Percentiles rank a stretch among this genome's conserved stretches.
phyloP scores from a whole-genome alignment of 352 stramenopile species.

The Phytophthora idaei region DNA sequence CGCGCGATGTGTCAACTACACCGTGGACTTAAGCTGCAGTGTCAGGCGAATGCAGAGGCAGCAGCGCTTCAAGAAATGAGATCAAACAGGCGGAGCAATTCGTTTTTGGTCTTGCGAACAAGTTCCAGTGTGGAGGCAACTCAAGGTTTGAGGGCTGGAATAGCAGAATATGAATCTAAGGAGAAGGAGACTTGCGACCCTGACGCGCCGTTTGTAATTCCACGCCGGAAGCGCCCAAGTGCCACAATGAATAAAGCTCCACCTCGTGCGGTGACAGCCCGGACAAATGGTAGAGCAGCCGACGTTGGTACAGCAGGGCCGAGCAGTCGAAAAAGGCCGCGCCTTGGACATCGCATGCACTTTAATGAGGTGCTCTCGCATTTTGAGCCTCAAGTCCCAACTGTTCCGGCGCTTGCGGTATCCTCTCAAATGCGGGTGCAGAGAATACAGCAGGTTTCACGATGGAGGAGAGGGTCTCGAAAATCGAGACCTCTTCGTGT shows the following conservation, averaged over 20 bases:
- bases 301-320: background rate
- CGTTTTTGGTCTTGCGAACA: background rate
- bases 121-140: background rate
- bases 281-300: background rate
- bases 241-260: too few species aligned
- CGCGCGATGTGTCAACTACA: conserved; percentile 53
- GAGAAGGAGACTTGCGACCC: background rate
- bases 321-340: conserved; percentile 13
- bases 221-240: conserved; percentile 29
- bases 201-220: conserved; percentile 37
- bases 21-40: conserved; percentile 49
- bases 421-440: conserved; percentile 2
- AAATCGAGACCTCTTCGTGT: conserved; percentile 30
- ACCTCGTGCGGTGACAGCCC: too few species aligned
- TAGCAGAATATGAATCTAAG: background rate
- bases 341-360: conserved; percentile 13
- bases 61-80: conserved; percentile 1
- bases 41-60: conserved; percentile 26
- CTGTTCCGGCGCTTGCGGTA: background rate
- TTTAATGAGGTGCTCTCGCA: conserved; percentile 19
- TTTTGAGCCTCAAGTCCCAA: conserved; percentile 11
- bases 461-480: conserved; percentile 9
- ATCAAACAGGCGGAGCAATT: background rate
- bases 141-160: too few species aligned
- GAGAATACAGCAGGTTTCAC: conserved; percentile 5